Evolutionary conservation across 2,329 filamentous ascomycete genomes (phyloP).

Genomic region (Cephalotrichum gorgonifer): DNA sequence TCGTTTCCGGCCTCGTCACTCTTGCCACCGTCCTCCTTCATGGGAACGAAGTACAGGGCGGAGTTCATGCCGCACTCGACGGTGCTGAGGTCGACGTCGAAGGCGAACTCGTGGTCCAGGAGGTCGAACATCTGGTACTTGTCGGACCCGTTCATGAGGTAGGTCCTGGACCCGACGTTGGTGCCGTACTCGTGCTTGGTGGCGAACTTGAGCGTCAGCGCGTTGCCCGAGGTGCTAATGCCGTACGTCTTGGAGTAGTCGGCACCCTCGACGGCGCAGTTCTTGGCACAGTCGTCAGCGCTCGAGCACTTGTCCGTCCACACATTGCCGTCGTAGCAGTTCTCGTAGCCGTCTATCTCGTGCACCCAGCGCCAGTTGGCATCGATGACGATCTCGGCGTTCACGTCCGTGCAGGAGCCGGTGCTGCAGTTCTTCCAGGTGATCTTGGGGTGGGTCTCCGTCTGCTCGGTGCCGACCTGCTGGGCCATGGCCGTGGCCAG

Average conservation of each 20-base stretch:
- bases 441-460: constrained; percentile 32
- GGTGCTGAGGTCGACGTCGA: constrained; percentile 55
- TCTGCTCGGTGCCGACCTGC: constrained; percentile 25
- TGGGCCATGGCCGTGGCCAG: constrained; percentile 27
- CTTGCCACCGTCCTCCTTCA: constrained; percentile 42
- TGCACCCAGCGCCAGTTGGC: constrained; percentile 47
- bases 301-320: constrained; percentile 25
- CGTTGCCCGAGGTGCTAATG: constrained; percentile 31
- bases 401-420: constrained; percentile 28
- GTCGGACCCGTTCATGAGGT: constrained; percentile 43
- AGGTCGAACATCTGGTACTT: constrained; percentile 52
- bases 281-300: constrained; percentile 27
- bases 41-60: constrained; percentile 49
- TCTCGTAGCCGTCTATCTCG: constrained; percentile 23
- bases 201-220: constrained; percentile 39
- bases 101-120: constrained; percentile 52
- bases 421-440: constrained; percentile 32
- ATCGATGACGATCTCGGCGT: constrained; percentile 36
- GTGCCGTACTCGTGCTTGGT: constrained; percentile 32
- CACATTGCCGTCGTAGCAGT: constrained; percentile 37
- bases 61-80: constrained; percentile 56
- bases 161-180: constrained; percentile 39
- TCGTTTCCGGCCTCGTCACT: constrained; percentile 31
- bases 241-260: constrained; percentile 34
- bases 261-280: constrained; percentile 36